Conservation (phyloP, 1,284 basidiomycete species). For the Entoloma clypeatum region DNA sequence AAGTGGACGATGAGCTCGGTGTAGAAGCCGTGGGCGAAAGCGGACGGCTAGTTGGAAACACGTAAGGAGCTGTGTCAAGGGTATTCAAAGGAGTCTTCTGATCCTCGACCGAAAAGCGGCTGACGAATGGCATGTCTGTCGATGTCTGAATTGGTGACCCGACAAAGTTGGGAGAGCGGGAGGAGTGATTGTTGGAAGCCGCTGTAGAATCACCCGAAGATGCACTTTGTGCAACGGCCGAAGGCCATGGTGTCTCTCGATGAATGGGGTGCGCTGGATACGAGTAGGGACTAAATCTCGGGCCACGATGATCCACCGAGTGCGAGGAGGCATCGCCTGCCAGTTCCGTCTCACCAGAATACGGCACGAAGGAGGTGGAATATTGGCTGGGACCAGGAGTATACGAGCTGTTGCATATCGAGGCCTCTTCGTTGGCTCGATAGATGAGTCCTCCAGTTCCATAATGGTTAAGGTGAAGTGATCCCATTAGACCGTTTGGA, state of each 20-base stretch:
- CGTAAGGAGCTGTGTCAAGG: constrained; percentile 57
- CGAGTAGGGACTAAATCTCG: constrained; percentile 53
- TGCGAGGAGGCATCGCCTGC: constrained; percentile 35
- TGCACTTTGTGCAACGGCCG: constrained; percentile 39
- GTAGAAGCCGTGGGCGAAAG: constrained; percentile 67
- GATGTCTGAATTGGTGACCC: constrained; percentile 59
- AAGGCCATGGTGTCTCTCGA: constrained; percentile 53
- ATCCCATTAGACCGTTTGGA: constrained; percentile 27
- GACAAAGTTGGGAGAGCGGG: constrained; percentile 47
- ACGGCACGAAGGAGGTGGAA: constrained; percentile 41
- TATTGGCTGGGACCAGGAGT: constrained; percentile 37
- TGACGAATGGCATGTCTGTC: constrained; percentile 50
- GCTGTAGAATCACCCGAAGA: constrained; percentile 42
- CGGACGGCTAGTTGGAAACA: constrained; percentile 65
- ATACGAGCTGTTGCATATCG: constrained; percentile 42
- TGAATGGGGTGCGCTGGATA: constrained; percentile 47
- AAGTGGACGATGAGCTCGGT: constrained; percentile 60
- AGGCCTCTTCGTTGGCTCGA: constrained; percentile 43
- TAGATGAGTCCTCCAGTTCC: constrained; percentile 38
- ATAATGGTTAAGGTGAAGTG: constrained; percentile 37
- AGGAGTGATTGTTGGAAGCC: constrained; percentile 41
- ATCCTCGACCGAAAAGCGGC: constrained; percentile 55
- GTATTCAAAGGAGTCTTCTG: constrained; percentile 55
- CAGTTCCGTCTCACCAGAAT: constrained; percentile 38
- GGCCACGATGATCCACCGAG: constrained; percentile 37